Evolutionary conservation across 176 grass and related monocot species (phyloP).

Genomic region (Pharus latifolius): DNA sequence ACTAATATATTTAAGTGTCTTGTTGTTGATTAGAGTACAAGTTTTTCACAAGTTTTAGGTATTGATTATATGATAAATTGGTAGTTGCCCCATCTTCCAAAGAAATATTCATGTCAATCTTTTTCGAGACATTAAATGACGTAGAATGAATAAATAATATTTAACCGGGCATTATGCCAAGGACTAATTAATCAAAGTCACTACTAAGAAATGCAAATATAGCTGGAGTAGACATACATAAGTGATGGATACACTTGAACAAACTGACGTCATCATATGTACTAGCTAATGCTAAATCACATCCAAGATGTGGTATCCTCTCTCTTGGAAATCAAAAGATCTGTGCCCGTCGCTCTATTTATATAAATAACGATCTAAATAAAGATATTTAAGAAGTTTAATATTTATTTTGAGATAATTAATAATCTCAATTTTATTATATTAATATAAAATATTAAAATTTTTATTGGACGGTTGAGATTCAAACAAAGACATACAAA

Average conservation of each 20-base stretch:
- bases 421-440: no score
- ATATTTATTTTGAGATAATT: no score
- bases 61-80: background rate
- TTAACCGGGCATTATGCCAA: background rate
- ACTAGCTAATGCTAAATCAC: background rate
- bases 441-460: no score
- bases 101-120: conserved; percentile 17
- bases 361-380: no score
- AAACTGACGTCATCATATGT: conserved; percentile 3
- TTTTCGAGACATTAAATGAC: conserved; percentile 9
- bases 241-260: conserved; percentile 21
- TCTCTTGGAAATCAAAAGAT: no score
- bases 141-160: background rate
- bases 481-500: no score
- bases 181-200: conserved; percentile 14
- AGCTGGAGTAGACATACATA: background rate
- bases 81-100: background rate
- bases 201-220: background rate
- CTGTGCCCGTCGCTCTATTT: no score
- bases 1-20: no score
- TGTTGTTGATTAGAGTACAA: no score
- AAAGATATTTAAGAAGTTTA: no score
- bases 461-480: no score
- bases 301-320: background rate
- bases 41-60: no score